These are phyloP conservation scores for Chrysanthemum seticuspe DNA, from an alignment of 129 eudicot genomes.

Conservation along the genomic window DNA sequence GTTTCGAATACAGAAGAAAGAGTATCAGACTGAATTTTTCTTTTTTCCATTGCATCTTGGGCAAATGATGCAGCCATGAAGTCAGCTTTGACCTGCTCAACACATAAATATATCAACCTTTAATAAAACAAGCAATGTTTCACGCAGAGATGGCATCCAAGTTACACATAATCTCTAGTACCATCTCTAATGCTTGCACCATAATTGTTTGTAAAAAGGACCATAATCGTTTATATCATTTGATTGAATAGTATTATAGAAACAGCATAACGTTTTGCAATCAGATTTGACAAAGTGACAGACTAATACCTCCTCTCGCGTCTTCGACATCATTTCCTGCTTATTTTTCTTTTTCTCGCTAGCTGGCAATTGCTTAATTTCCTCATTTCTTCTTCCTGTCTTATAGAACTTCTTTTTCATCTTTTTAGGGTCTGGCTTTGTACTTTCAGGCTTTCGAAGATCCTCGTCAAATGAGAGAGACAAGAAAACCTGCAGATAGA, in stretches of 20 bases:
- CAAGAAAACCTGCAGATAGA: slow-evolving; percentile 52
- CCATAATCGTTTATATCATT: too few relatives aligned
- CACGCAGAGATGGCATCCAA: too few relatives aligned
- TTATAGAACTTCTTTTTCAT: slow-evolving; percentile 42
- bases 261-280: too few relatives aligned
- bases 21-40: slow-evolving; percentile 70
- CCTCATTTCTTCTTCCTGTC: slow-evolving; percentile 57
- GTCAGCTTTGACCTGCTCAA: slow-evolving; percentile 73
- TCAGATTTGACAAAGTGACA: neutral
- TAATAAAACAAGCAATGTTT: neutral
- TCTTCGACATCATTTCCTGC: slow-evolving; percentile 65
- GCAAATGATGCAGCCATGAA: slow-evolving; percentile 79
- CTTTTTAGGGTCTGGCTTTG: slow-evolving; percentile 45
- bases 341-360: slow-evolving; percentile 62
- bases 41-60: slow-evolving; percentile 67
- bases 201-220: too few relatives aligned
- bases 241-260: too few relatives aligned
- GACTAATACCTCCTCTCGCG: slow-evolving; percentile 72
- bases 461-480: slow-evolving; percentile 86
- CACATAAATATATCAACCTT: slow-evolving; percentile 1
- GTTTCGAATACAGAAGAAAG: slow-evolving; percentile 76
- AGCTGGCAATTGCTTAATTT: slow-evolving; percentile 36
- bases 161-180: too few relatives aligned
- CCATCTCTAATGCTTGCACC: neutral
- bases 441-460: slow-evolving; percentile 56